These are phyloP conservation scores for Polytolypa hystricis DNA, from an alignment of 2,329 filamentous ascomycete species.

Conservation along the genomic window DNA sequence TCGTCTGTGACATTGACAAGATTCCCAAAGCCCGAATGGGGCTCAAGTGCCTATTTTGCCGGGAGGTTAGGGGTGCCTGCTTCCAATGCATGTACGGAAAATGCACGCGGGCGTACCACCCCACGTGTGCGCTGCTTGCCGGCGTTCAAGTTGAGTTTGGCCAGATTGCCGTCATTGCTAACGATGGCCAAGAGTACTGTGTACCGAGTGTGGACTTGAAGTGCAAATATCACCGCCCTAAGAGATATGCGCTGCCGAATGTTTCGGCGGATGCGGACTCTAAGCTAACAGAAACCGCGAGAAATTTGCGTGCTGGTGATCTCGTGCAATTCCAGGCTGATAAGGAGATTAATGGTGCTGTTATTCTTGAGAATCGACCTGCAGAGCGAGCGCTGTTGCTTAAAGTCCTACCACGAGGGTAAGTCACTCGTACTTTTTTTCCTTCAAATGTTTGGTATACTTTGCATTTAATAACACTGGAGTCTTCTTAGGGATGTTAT, in stretches of 20 bases:
- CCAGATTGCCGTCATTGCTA: slow-evolving; percentile 72
- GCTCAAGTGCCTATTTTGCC: slow-evolving; percentile 89
- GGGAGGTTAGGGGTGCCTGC: slow-evolving; percentile 87
- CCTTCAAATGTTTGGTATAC: not conserved
- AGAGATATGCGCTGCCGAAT: slow-evolving; percentile 63
- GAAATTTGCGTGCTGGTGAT: slow-evolving; percentile 57
- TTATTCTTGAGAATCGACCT: slow-evolving; percentile 70
- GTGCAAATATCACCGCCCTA: slow-evolving; percentile 86
- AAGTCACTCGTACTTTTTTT: slow-evolving; percentile 31
- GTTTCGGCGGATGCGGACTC: slow-evolving; percentile 59
- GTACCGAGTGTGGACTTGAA: slow-evolving; percentile 86
- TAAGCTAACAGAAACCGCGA: slow-evolving; percentile 57
- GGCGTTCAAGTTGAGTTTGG: slow-evolving; percentile 86
- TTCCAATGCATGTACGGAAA: slow-evolving; percentile 96
- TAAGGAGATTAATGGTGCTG: slow-evolving; percentile 82
- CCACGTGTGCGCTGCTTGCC: slow-evolving; percentile 83
- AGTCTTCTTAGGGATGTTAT: slow-evolving; percentile 34
- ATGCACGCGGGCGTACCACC: slow-evolving; percentile 85
- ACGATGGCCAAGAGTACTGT: slow-evolving; percentile 86
- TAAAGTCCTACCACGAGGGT: slow-evolving; percentile 76
- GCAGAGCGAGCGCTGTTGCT: slow-evolving; percentile 67
- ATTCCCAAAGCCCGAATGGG: slow-evolving; percentile 81
- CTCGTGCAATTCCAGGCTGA: slow-evolving; percentile 76
- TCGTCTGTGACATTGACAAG: slow-evolving; percentile 64
- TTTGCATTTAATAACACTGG: too few species aligned